Evolutionary conservation across 202 grass and related monocot species (phyloP), one percentile per base, ranked within the genome.

Genomic region (Cymbopogon flexuosus): DNA sequence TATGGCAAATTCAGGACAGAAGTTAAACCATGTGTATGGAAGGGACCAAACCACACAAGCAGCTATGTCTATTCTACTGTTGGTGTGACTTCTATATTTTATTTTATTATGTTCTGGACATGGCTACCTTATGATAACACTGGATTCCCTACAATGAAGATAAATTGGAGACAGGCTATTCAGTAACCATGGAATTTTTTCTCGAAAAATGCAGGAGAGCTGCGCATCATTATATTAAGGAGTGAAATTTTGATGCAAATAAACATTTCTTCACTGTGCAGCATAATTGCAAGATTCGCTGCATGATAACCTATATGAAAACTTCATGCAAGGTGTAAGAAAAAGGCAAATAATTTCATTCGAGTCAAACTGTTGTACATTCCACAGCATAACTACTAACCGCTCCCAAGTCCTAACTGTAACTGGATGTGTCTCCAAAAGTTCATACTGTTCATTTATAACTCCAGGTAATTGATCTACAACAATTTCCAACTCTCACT

Each of bases 1-100:
- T 61, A 68, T 72, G 47, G 27, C 2, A 3, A 62, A 60, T 62
- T 73, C 66, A 73, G 43, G 65, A 73, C 76, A 65, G 16, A 49
- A 29, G 58, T n/a, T 64, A 21, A 33, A 15, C 30, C 47, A 21
- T 79, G 23, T 70, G 35, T 41, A 75, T 22, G 59, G 61, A 39
- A 10, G 37, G 68, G 75, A 74, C 37, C 18, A 79, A 79, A 74
- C 63, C 37, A 62, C 62, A 18, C 29, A 63, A 62, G 37, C 52
- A 57, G 51, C 62, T 75, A 61, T 70, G 67, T 57, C 3, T 58
- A 65, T 58, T 30, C 4, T 49, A 49, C 16, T 11, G 49, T 83
- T 73, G 16, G 73, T 47, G 9, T 66, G 59, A 47, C 85, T 73
- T 65, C 9, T 47, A 54, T 47, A 31, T 63, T 70, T 60, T 13